Conservation (phyloP, 164 flowering plant genomes). For the Liriodendron chinense region DNA sequence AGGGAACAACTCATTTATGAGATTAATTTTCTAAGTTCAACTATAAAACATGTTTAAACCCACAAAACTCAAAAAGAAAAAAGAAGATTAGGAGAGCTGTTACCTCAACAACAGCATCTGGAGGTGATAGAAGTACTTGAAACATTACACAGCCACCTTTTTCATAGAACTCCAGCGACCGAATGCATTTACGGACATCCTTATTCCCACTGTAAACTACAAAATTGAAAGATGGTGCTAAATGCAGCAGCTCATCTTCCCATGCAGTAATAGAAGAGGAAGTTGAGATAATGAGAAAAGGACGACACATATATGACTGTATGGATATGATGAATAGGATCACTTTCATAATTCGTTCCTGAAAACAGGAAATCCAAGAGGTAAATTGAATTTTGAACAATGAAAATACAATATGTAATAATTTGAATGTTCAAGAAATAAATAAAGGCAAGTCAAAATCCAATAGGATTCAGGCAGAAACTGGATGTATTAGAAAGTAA, state of each 20-base stretch:
- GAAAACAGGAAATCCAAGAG: constrained; percentile 20
- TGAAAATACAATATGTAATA: not conserved
- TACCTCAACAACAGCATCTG: constrained; percentile 68
- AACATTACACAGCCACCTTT: constrained; percentile 51
- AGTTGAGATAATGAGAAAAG: constrained; percentile 60
- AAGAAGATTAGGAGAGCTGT: not conserved
- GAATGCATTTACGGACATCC: constrained; percentile 40
- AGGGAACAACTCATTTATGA: not conserved
- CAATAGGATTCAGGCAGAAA: not conserved
- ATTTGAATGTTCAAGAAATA: not conserved
- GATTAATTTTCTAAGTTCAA: not conserved
- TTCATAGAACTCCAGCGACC: constrained; percentile 55
- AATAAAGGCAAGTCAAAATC: not conserved
- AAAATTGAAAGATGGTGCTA: constrained; percentile 53
- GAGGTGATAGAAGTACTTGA: constrained; percentile 59
- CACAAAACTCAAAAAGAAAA: not conserved
- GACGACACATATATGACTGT: constrained; percentile 31
- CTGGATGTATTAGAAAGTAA: not conserved
- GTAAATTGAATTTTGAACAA: not conserved
- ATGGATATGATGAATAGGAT: constrained; percentile 49
- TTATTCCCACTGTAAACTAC: constrained; percentile 55
- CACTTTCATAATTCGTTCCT: constrained; percentile 55
- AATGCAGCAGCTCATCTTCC: constrained; percentile 60
- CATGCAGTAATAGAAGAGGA: constrained; percentile 38
- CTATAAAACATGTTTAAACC: not conserved